Evolutionary conservation across 2,329 filamentous ascomycete genomes (phyloP).

Genomic region (Fusarium euwallaceae): DNA sequence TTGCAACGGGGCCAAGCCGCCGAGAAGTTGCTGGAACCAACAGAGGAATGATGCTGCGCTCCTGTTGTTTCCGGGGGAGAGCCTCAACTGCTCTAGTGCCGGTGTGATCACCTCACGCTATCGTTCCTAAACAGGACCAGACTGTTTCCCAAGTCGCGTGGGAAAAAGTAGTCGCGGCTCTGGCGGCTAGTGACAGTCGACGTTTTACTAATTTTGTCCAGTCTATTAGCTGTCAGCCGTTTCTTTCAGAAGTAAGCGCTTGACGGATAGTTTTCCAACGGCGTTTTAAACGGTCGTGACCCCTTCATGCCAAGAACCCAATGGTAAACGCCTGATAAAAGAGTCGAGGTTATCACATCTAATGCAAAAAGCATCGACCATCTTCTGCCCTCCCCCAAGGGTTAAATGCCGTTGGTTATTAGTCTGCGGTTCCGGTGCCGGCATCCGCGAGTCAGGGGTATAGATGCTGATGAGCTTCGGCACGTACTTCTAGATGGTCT

Average conservation of each 20-base stretch:
- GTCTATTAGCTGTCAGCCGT: background rate
- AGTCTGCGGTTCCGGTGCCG: background rate
- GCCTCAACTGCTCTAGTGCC: background rate
- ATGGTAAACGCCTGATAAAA: background rate
- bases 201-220: background rate
- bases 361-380: background rate
- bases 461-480: background rate
- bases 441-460: background rate
- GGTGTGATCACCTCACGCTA: background rate
- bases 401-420: background rate
- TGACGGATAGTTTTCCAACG: background rate
- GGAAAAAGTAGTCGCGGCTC: background rate
- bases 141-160: background rate
- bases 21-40: background rate
- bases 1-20: background rate
- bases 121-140: background rate
- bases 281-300: background rate
- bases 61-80: background rate
- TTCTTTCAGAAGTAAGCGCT: background rate
- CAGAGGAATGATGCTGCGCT: background rate
- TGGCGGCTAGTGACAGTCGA: background rate
- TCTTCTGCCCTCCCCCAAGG: background rate
- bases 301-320: background rate
- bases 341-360: background rate
- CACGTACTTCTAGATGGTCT: background rate